Base-by-base conservation (phyloP, 192 early-diverging fungal genomes). In the Gaertneriomyces sp. region DNA sequence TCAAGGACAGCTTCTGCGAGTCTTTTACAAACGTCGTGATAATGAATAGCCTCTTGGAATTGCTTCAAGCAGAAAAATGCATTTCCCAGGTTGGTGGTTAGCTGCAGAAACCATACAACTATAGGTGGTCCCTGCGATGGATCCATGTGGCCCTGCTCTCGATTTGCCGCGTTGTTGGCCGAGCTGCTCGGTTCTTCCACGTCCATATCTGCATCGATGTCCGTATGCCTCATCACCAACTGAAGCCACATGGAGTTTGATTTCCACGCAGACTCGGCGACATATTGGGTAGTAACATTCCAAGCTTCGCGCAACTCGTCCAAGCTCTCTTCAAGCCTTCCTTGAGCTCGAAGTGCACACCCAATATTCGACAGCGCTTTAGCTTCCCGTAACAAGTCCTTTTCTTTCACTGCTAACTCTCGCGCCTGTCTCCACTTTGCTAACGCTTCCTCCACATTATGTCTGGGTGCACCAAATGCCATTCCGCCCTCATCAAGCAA, bases 61-160 rank as follows among this genome's bases (percentile, higher is more conserved):
- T 78, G 42, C 0, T 77, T 79, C 2, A 77, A 55, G 53, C 69
- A 58, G 57, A 68, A 79, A 45, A 74, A 58, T 10, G 74, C 67
- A 58, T 84, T 84, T 0, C 82, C 82, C 16, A 77, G 62, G 47
- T 81, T 84, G 0, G 78, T 81, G n/a, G 68, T 64, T 7, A 84
- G 66, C 60, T 81, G 72, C 47, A 81, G 45, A 50, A 81, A 74
- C 64, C 76, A 79, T 4, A 79, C 72, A 0, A 81, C 77, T 53
- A 84, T 81, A 14, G 82, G 79, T 20, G 82, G 82, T 6, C 82
- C 82, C 46, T 75, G 74, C 14, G 74, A 73, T 6, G 63, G 41
- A 60, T 76, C 72, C 8, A 9, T 43, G 6, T 7, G n/a, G 45
- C 20, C 69, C 70, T 16, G 47, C 20, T 61, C 63, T n/a, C 41